Base-by-base conservation (phyloP, 495 filamentous ascomycete genomes). In the Penicillium coffeae region DNA sequence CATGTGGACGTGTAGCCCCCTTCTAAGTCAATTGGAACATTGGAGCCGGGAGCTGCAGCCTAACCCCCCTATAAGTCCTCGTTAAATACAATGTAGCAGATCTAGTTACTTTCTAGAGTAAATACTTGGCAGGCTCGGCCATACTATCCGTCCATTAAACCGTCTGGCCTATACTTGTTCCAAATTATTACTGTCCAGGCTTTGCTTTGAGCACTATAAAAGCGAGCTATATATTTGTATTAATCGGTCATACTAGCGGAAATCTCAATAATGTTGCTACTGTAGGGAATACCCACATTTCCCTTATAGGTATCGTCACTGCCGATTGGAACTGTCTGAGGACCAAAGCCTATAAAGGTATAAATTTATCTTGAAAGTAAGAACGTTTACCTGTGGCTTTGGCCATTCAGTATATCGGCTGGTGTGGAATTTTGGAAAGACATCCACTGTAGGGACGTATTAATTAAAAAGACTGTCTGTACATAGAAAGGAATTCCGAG, bases 221-320 rank as follows among this genome's bases (percentile, higher is more conserved):
- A 69, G 40, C 70, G 62, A 20, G 63, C 64, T 35, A 76, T 72
- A 64, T 75, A 75, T 42, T 76, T 63, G 55, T 78, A 70, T 16
- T 60, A 47, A 38, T 52, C 41, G 41, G 68, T 66, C 4, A 59
- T 55, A 42, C 41, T 40, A 14, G 51, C 51, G 37, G 48, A 45
- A 20, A 79, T 60, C 21, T 66, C 48, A 44, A 72, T 71, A 41
- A 80, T 75, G 57, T 80, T 80, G 60, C 69, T 71, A 19, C 76
- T 75, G 53, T 75, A 76, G 15, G 77, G 74, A 25, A 40, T 58
- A 40, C 77, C 77, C n/a, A 72, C 63, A 58, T 80, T 79, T 45
- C 75, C 74, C 10, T 49, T 16, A 59, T 74, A 74, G 47, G 51
- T 64, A 38, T 62, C 61, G 15, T 64, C 69, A 8, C 40, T 54